phyloP scores from a whole-genome alignment of 805 yeast genomes.

The Lachancea dasiensis region DNA sequence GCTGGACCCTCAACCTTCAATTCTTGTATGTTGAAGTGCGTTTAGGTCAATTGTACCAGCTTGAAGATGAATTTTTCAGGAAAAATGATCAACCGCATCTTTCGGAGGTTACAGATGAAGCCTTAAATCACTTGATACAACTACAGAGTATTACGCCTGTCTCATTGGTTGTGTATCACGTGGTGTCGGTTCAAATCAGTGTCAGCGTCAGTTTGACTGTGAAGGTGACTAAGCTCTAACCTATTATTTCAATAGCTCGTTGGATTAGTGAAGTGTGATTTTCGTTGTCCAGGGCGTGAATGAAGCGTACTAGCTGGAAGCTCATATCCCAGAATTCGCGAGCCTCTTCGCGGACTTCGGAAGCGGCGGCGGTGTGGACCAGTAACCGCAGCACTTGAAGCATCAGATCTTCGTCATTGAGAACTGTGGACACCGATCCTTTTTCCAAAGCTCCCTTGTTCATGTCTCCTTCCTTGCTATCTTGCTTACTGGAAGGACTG shows the following conservation, averaged over 20 bases:
- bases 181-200: too few species aligned
- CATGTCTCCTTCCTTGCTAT: constrained; percentile 4
- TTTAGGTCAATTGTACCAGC: too few species aligned
- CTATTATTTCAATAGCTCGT: constrained; percentile 22
- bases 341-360: constrained; percentile 22
- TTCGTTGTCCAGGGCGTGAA: constrained; percentile 27
- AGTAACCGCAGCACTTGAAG: constrained; percentile 26
- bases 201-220: too few species aligned
- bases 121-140: constrained; percentile 1
- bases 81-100: too few species aligned
- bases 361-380: constrained; percentile 26
- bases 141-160: neutral
- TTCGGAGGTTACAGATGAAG: too few species aligned
- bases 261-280: constrained; percentile 22
- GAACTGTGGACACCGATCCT: constrained; percentile 7
- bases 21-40: too few species aligned
- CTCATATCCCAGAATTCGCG: constrained; percentile 33
- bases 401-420: constrained; percentile 30
- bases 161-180: constrained; percentile 17
- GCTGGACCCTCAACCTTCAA: too few species aligned
- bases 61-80: too few species aligned
- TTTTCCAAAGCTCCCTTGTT: constrained; percentile 1
- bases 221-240: too few species aligned
- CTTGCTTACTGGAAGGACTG: neutral
- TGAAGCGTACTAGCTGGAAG: constrained; percentile 28